Conservation (phyloP, 2,329 filamentous ascomycete species). For the Aspergillus puulaauensis region DNA sequence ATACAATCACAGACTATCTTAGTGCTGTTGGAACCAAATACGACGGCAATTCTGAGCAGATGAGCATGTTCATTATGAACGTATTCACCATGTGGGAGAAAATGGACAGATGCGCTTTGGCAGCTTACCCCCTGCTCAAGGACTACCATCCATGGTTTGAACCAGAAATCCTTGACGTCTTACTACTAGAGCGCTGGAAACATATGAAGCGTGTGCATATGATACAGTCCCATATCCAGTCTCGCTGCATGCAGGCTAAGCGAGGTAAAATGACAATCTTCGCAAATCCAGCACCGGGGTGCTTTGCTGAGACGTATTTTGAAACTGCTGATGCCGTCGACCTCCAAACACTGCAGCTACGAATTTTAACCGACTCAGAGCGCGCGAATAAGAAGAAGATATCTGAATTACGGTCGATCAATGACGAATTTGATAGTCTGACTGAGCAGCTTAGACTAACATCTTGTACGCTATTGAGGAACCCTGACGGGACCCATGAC, state of each 20-base stretch:
- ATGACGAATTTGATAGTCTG: constrained; percentile 29
- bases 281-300: constrained; percentile 41
- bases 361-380: constrained; percentile 37
- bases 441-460: constrained; percentile 39
- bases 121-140: constrained; percentile 47
- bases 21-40: constrained; percentile 38
- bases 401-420: constrained; percentile 37
- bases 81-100: constrained; percentile 59
- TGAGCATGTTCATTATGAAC: constrained; percentile 54
- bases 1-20: constrained; percentile 29
- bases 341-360: constrained; percentile 30
- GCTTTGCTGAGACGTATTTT: constrained; percentile 50
- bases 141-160: constrained; percentile 55
- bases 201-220: constrained; percentile 54
- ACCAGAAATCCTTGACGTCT: constrained; percentile 52
- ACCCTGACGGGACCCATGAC: constrained; percentile 29
- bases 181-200: constrained; percentile 49
- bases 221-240: constrained; percentile 52
- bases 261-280: constrained; percentile 47
- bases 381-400: constrained; percentile 35
- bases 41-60: constrained; percentile 47
- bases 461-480: constrained; percentile 32
- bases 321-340: constrained; percentile 24
- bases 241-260: constrained; percentile 30
- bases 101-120: constrained; percentile 53